Evolutionary conservation across 805 yeast genomes (phyloP), one percentile per base, ranked within the genome.

Genomic region (Grigorovia yakushimaensis): DNA sequence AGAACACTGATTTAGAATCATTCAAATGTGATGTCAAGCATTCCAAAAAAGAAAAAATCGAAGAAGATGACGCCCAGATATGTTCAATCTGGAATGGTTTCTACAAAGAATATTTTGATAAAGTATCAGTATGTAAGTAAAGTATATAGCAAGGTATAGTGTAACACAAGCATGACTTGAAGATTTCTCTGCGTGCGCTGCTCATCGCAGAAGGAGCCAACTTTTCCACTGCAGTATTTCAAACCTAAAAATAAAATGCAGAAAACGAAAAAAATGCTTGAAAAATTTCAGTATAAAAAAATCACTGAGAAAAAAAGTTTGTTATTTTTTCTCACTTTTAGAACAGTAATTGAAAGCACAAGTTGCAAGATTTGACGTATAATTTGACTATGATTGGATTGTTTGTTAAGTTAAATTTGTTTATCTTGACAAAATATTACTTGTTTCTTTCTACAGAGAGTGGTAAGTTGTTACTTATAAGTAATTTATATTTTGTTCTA

Each of bases 61-160:
- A 27, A 5, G 33, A 27, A 27, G 33, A 27, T 27, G 33, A 27
- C 9, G 9, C 33, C 9, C 9, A 54, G 27, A 47, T 47, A 3
- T 64, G 68, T 49, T 44, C 44, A 7, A n/a, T 50, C 4, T 64
- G 68, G 68, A 54, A 58, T 24, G 43, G 53, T 15, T 41, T 60
- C 3, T 61, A 55, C 43, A 46, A 42, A 9, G 42, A 49, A 11
- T 59, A 51, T 47, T 47, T 53, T 44, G 48, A 52, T 2, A 41
- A 49, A 11, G 50, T 56, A 43, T 42, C 50, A 1, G 46, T 59
- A 4, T 62, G 66, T 46, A 33, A 36, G 7, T n/a, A n/a, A 36
- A 18, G 8, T 15, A 6, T 24, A n/a, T n/a, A n/a, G n/a, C n/a
- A n/a, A n/a, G n/a, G n/a, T n/a, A n/a, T n/a, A n/a, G n/a, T n/a